Percentiles rank a stretch among this genome's conserved stretches.
phyloP scores from a whole-genome alignment of 202 grass and related monocot genomes.

The Setaria italica region DNA sequence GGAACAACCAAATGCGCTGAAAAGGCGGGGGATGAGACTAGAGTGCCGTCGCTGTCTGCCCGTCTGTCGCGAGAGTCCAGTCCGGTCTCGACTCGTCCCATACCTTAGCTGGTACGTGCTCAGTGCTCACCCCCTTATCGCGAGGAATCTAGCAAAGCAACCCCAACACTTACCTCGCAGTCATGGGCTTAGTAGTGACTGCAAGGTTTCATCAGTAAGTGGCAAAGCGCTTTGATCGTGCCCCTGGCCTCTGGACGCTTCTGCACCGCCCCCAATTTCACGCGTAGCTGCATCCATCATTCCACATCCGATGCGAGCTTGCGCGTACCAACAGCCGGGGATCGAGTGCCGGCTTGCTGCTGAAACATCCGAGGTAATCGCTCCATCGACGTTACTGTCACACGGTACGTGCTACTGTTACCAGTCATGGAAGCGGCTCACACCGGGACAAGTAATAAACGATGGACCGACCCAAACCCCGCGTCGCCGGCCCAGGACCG shows the following conservation, averaged over 20 bases:
- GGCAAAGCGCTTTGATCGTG: neutral
- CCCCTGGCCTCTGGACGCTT: neutral
- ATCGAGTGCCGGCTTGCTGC: neutral
- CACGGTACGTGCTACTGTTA: neutral
- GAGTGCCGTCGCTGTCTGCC: neutral
- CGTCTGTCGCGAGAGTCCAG: neutral
- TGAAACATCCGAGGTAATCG: neutral
- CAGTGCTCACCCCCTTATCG: neutral
- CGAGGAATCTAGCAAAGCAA: slow-evolving; percentile 4
- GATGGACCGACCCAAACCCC: neutral
- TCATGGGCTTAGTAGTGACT: neutral
- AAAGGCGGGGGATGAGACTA: neutral
- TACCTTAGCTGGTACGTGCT: neutral
- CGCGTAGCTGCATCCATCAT: neutral
- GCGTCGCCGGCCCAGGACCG: neutral
- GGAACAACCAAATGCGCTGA: neutral
- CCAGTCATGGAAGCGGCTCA: neutral
- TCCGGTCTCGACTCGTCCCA: neutral
- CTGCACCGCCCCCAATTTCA: neutral
- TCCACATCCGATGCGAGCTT: neutral
- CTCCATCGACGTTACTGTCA: neutral
- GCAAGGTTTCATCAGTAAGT: neutral
- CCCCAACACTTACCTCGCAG: neutral
- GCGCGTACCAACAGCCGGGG: neutral
- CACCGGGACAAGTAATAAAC: neutral